These are phyloP conservation scores for Xylaria sp. DNA, from an alignment of 2,329 filamentous ascomycete genomes.

Conservation along the genomic window DNA sequence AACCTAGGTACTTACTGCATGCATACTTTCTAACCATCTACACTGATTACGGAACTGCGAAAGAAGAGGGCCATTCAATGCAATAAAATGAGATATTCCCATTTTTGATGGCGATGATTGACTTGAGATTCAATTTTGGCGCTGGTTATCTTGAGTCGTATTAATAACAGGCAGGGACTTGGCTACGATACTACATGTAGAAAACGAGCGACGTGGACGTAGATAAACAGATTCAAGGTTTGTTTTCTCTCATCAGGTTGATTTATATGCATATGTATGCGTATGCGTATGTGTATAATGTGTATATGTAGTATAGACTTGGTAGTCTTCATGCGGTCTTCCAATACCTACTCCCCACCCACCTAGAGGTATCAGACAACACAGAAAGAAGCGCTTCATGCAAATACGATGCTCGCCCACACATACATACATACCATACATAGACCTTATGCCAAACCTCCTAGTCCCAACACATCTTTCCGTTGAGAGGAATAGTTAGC, in stretches of 20 bases:
- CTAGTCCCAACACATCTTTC: not conserved
- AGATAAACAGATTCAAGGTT: not conserved
- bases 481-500: too few species aligned
- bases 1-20: too few species aligned
- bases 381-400: too few species aligned
- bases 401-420: too few species aligned
- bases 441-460: not conserved
- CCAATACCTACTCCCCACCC: not conserved
- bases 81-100: slow-evolving; percentile 9
- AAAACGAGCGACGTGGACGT: not conserved
- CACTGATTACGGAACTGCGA: slow-evolving; percentile 11
- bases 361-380: too few species aligned
- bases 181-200: too few species aligned
- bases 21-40: too few species aligned
- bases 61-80: slow-evolving; percentile 6
- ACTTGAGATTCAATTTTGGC: too few species aligned
- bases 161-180: too few species aligned
- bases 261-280: slow-evolving; percentile 20
- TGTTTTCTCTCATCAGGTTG: not conserved
- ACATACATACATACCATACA: not conserved
- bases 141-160: too few species aligned
- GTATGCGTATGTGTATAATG: slow-evolving; percentile 11
- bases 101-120: not conserved
- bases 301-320: slow-evolving; percentile 1
- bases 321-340: not conserved